A percentile compares a stretch with the other conserved stretches of the same genome.
Conservation (phyloP, 1,139 yeast genomes). For the Geotrichum phurueaensis region DNA sequence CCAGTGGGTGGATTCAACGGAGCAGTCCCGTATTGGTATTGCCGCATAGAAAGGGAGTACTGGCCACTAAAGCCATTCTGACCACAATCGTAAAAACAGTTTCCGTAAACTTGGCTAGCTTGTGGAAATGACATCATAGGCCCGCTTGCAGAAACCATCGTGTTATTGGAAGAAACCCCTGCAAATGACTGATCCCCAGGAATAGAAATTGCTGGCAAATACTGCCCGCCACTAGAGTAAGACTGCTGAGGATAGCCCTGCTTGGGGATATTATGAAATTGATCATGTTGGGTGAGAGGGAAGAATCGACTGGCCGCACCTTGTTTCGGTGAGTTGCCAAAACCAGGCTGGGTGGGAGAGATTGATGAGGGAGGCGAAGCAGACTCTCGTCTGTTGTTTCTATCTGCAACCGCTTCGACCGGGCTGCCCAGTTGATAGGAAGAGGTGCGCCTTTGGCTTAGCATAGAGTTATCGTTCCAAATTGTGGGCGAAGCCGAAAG, state of each 20-base stretch:
- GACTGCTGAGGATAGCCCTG: neutral
- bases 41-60: neutral
- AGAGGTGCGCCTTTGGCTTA: neutral
- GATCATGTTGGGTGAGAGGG: neutral
- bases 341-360: neutral
- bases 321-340: neutral
- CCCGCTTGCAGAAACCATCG: neutral
- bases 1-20: neutral
- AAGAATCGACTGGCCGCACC: neutral
- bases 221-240: neutral
- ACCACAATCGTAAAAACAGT: neutral
- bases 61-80: neutral
- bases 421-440: neutral
- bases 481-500: neutral
- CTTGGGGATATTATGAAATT: neutral
- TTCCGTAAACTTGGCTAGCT: neutral
- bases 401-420: neutral
- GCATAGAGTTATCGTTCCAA: neutral
- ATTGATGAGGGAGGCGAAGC: neutral
- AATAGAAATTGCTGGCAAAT: neutral
- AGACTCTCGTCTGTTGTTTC: neutral
- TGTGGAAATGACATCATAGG: neutral
- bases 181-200: neutral
- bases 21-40: neutral
- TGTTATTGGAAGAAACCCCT: neutral